phyloP scores from a whole-genome alignment of 176 grass and related monocot species.

The Aegilops speltoides region DNA sequence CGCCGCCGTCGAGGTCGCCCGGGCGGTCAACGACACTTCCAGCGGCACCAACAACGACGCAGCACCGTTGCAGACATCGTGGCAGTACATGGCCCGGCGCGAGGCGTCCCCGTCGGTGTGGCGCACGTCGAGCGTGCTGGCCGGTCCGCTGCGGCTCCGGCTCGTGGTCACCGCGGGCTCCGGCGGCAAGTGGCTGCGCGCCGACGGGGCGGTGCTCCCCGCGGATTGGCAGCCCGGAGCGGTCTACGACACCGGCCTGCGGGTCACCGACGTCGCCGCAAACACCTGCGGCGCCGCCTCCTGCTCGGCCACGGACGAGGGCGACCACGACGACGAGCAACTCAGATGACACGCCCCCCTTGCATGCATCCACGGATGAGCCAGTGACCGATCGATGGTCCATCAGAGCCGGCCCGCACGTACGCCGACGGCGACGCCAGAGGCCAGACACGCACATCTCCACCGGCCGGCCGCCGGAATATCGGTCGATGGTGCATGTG shows the following conservation, averaged over 20 bases:
- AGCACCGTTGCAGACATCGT: neutral
- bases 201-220: conserved; percentile 39
- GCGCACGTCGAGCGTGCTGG: conserved; percentile 30
- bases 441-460: neutral
- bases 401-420: neutral
- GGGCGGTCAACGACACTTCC: neutral
- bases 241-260: conserved; percentile 49
- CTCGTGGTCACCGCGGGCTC: conserved; percentile 58
- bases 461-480: neutral
- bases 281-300: conserved; percentile 23
- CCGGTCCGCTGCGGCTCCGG: conserved; percentile 40
- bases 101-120: conserved; percentile 16
- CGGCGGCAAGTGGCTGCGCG: conserved; percentile 59
- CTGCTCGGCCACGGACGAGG: neutral
- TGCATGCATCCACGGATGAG: neutral
- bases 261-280: conserved; percentile 48
- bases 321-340: neutral
- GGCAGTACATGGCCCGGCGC: conserved; percentile 42
- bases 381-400: too few species aligned
- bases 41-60: neutral
- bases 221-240: conserved; percentile 43
- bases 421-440: neutral
- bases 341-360: conserved; percentile 11
- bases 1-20: conserved; percentile 49
- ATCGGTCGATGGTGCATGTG: neutral